These are phyloP conservation scores for Areca catechu DNA, from an alignment of 176 grass and related monocot species.

Conservation along the genomic window DNA sequence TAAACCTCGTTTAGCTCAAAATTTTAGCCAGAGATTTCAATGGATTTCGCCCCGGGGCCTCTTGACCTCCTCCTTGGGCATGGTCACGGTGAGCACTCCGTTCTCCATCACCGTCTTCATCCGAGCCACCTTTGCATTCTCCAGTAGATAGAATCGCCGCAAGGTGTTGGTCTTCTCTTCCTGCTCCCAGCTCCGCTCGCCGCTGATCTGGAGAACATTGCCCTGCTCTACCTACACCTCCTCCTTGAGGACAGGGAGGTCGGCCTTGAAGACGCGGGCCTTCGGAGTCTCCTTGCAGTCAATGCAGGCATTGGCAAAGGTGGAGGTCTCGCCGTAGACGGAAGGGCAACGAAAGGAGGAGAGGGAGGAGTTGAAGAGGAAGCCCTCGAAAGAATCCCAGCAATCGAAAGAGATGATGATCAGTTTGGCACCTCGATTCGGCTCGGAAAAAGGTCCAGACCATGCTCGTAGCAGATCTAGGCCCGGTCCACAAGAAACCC, in stretches of 20 bases:
- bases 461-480: too few relatives aligned
- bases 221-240: slow-evolving; percentile 1
- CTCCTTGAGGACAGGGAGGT: background rate
- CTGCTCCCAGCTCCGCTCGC: background rate
- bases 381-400: slow-evolving; percentile 2
- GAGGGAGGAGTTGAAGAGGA: background rate
- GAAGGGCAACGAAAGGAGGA: background rate
- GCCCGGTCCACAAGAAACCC: too few relatives aligned
- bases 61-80: background rate
- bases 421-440: too few relatives aligned
- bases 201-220: background rate
- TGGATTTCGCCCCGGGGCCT: background rate
- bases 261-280: slow-evolving; percentile 3
- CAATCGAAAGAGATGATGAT: too few relatives aligned
- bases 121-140: background rate
- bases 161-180: slow-evolving; percentile 3
- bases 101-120: background rate
- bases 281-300: slow-evolving; percentile 5
- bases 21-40: background rate
- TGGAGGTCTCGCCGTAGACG: background rate
- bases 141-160: background rate
- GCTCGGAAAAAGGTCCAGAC: too few relatives aligned
- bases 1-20: too few relatives aligned
- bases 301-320: background rate
- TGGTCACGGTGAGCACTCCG: slow-evolving; percentile 1